Evolutionary conservation across 108 stramenopile species (phyloP), one percentile per base, ranked within the genome.

Genomic region (Cyclotella distinguenda): DNA sequence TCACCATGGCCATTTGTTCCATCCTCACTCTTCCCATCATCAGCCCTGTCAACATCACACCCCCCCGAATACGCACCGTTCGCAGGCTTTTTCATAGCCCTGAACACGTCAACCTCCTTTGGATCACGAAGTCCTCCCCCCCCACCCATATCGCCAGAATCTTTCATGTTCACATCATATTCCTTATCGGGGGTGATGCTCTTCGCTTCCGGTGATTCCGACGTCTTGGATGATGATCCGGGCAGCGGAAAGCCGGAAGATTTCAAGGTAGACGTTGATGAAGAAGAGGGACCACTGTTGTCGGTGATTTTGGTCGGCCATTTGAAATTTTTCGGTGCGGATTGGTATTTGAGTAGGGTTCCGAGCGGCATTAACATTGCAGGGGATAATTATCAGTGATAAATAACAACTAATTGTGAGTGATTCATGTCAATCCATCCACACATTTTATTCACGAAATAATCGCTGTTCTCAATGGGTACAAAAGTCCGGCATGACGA

Each of bases 101-200:
- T 25, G 22, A 27, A 15, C 40, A 38, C 47, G 26, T 52, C 62
- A 32, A 30, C 50, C 0, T 19, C 28, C 35, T 8, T 12, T 0
- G 38, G 19, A 34, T 43, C 54, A 1, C 1, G 7, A 7, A 21
- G 35, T 13, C 6, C 53, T 16, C 33, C 62, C 9, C 21, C 45
- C 9, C 15, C 47, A 45, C 58, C 69, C 39, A n/a, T 49, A 36
- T 65, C 53, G 18, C 30, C 34, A 42, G 19, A 9, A 27, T 53
- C 70, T 12, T 26, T 42, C 53, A 47, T 64, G 4, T n/a, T 54
- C 39, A 54, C 61, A 54, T 49, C 62, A 49, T 63, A 21, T 7
- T 55, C 39, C 48, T 63, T 71, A 19, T 63, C 61, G 11, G 62
- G 61, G 7, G 69, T 63, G 18, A 54, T 63, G 38, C 40, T 63